Percentiles rank a stretch among this genome's conserved stretches.
Conservation (phyloP, 176 grass and related monocot genomes). For the Saccharum officinarum region DNA sequence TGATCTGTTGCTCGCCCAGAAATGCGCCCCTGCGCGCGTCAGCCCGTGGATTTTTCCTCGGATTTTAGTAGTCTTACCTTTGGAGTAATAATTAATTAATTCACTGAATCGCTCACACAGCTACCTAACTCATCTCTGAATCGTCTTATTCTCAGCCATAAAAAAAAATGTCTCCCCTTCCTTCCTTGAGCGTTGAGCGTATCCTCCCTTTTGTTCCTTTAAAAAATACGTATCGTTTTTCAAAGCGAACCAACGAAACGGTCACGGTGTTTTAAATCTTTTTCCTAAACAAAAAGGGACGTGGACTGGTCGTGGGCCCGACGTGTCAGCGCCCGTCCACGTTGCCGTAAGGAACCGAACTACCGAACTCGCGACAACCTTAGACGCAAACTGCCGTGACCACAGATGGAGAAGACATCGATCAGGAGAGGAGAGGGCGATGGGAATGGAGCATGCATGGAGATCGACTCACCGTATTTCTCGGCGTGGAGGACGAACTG, state of each 20-base stretch:
- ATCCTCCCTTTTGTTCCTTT: no score
- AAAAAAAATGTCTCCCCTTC: background rate
- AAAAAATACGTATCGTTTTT: background rate
- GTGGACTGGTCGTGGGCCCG: background rate
- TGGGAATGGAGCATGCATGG: background rate
- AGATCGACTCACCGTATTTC: slow-evolving; percentile 62
- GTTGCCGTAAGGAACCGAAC: slow-evolving; percentile 36
- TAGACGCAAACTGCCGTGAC: slow-evolving; percentile 27
- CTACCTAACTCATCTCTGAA: background rate
- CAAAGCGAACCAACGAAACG: no score
- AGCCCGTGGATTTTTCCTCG: no score
- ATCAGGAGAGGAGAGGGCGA: background rate
- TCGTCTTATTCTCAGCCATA: background rate
- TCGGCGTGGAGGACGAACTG: slow-evolving; percentile 71
- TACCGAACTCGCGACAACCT: slow-evolving; percentile 9
- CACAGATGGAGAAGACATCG: background rate
- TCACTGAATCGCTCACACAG: no score
- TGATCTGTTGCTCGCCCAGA: no score
- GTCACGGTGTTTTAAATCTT: background rate
- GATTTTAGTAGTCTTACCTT: no score
- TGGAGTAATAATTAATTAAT: no score
- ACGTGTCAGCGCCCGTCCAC: background rate
- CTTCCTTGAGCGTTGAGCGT: background rate
- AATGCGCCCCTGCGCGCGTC: no score
- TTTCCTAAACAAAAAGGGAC: background rate